These are phyloP conservation scores for Leavenworthia alabamica DNA, from an alignment of 345 rosid genomes.

Conservation along the genomic window DNA sequence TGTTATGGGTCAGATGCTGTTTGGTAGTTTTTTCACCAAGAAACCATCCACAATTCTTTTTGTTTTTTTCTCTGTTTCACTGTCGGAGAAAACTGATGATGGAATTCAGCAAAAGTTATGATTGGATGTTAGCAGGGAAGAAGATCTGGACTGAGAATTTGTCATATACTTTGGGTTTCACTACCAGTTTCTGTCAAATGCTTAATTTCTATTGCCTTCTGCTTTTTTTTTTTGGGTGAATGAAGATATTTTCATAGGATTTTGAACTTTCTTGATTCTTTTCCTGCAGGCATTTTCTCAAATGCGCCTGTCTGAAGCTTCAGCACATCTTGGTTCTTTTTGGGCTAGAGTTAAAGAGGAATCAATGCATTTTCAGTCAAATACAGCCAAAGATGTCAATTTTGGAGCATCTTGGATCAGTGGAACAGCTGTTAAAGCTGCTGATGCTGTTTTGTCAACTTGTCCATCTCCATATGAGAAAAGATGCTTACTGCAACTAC, in stretches of 20 bases:
- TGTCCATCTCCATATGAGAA: slow-evolving; percentile 97
- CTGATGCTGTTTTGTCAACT: slow-evolving; percentile 76
- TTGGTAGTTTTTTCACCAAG: slow-evolving; percentile 1
- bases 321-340: slow-evolving; percentile 96
- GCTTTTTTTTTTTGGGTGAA: background rate
- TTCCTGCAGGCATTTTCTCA: slow-evolving; percentile 83
- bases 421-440: slow-evolving; percentile 85
- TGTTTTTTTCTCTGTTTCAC: background rate
- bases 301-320: slow-evolving; percentile 94
- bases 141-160: slow-evolving; percentile 3
- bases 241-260: slow-evolving; percentile 3
- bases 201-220: slow-evolving; percentile 1
- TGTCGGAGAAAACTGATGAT: slow-evolving; percentile 15
- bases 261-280: slow-evolving; percentile 1
- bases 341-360: slow-evolving; percentile 87
- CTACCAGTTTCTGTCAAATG: slow-evolving; percentile 3
- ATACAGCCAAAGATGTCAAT: slow-evolving; percentile 54
- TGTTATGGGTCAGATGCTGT: slow-evolving; percentile 7
- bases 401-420: slow-evolving; percentile 73
- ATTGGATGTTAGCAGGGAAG: background rate
- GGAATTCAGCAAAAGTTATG: background rate
- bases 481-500: slow-evolving; percentile 86
- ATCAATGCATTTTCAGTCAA: slow-evolving; percentile 44
- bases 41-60: background rate
- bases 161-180: background rate